Evolutionary conservation across 2,329 filamentous ascomycete species (phyloP).

Genomic region (Ascochyta lentis): DNA sequence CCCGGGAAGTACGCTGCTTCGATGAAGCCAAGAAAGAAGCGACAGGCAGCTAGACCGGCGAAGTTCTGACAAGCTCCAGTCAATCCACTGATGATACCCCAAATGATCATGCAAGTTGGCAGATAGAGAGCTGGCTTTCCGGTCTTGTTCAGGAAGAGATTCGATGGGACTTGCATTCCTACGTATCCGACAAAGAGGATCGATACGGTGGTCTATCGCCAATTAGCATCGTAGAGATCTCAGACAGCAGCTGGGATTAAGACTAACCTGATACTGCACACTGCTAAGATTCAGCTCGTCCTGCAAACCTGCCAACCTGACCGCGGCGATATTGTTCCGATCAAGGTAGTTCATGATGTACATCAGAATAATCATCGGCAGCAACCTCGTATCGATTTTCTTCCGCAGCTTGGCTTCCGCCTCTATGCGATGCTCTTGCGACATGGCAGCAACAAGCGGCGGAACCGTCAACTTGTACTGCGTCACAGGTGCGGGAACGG

Average conservation of each 20-base stretch:
- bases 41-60: slow-evolving; percentile 53
- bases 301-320: slow-evolving; percentile 67
- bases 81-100: slow-evolving; percentile 50
- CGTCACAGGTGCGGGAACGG: slow-evolving; percentile 11
- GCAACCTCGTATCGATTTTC: slow-evolving; percentile 72
- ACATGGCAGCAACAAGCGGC: slow-evolving; percentile 52
- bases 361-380: slow-evolving; percentile 75
- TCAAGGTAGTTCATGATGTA: slow-evolving; percentile 81
- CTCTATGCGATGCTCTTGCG: slow-evolving; percentile 58
- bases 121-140: slow-evolving; percentile 50
- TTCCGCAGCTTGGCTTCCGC: slow-evolving; percentile 67
- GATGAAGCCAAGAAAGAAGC: slow-evolving; percentile 61
- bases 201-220: slow-evolving; percentile 31
- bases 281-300: slow-evolving; percentile 63
- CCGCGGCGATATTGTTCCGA: slow-evolving; percentile 72
- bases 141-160: slow-evolving; percentile 54
- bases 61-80: slow-evolving; percentile 54
- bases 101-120: slow-evolving; percentile 50
- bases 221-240: background rate
- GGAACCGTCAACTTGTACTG: slow-evolving; percentile 39
- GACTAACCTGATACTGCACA: slow-evolving; percentile 65
- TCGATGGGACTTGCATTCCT: slow-evolving; percentile 50
- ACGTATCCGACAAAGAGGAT: slow-evolving; percentile 66
- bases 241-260: background rate
- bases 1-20: slow-evolving; percentile 62